Conservation (phyloP, 306 rosid genomes). For the Vicia faba region DNA sequence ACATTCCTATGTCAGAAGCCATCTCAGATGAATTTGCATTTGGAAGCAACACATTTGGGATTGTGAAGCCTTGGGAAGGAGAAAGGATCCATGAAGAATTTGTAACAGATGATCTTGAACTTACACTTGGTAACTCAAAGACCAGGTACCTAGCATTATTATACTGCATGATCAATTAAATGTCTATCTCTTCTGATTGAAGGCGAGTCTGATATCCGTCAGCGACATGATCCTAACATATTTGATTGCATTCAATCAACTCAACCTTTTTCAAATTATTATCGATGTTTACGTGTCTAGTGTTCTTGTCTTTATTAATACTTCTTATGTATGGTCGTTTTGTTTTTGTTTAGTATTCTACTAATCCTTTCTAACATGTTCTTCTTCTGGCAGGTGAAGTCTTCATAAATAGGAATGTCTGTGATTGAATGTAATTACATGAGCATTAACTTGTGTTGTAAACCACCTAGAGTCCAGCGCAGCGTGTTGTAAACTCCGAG, state of each 20-base stretch:
- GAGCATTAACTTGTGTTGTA: constrained; percentile 36
- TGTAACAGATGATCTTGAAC: constrained; percentile 89
- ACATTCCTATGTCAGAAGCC: constrained; percentile 86
- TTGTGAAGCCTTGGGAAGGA: constrained; percentile 98
- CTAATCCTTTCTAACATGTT: constrained; percentile 17
- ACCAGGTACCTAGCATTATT: constrained; percentile 53
- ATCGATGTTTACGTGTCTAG: not conserved
- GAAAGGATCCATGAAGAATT: constrained; percentile 91
- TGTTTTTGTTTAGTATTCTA: not conserved
- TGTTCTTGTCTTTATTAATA: not conserved
- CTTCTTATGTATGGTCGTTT: not conserved
- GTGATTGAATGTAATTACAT: constrained; percentile 33
- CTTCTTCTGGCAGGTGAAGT: constrained; percentile 55
- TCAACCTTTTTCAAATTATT: not conserved
- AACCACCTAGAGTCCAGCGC: not conserved
- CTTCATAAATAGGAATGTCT: constrained; percentile 29
- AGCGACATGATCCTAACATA: not conserved
- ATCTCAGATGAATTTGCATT: constrained; percentile 90
- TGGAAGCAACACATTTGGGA: constrained; percentile 72
- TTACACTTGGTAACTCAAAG: constrained; percentile 92
- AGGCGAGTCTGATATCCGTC: not conserved
- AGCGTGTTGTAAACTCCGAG: not conserved
- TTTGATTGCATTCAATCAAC: not conserved
- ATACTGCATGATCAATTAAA: not conserved
- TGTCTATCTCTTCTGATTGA: not conserved